Base-by-base conservation (phyloP, 306 rosid species). In the Cucurbita moschata region DNA sequence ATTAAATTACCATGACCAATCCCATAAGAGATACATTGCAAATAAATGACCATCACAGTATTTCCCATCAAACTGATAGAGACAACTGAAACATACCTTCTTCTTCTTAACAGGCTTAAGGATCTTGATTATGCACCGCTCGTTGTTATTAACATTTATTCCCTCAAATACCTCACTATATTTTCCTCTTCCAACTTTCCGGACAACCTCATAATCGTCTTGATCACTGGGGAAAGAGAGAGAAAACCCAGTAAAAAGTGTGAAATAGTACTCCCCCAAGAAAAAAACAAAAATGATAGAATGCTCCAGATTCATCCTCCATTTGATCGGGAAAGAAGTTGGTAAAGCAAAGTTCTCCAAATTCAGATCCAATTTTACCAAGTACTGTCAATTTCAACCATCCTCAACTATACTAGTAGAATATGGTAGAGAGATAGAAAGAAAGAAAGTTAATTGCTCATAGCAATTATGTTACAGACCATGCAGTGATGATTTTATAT, bases 41-140 rank as follows among this genome's bases (percentile, higher is more conserved):
- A 30, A 4, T 30, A 30, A 30, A 30, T 30, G 35, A 30, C 35
- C 35, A 30, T 30, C 35, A 30, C 35, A 30, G 35, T 30, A 30
- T 30, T 30, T 30, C 35, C 35, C 35, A 30, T 30, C 35, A 30
- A 30, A 30, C 35, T 50, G 35, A 52, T 8, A 8, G 16, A 52
- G 53, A 67, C 53, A 50, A 57, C 38, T 1, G 40, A 64, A 76
- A 26, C 55, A 42, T 59, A 76, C 78, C 72, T 71, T 94, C 95
- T 94, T 94, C 81, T 94, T 94, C 95, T 94, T 94, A 11, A 94
- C 98, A 77, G 98, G 98, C 90, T 94, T 94, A 78, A 94, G 97
- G 81, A 90, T 94, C 92, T 94, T 94, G 87, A 94, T 94, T 73
- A 91, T 58, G 79, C 98, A 94, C 47, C 89, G 88, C 79, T 94